Base-by-base conservation (phyloP, 768 basidiomycete species). In the Tylopilus sp. region DNA sequence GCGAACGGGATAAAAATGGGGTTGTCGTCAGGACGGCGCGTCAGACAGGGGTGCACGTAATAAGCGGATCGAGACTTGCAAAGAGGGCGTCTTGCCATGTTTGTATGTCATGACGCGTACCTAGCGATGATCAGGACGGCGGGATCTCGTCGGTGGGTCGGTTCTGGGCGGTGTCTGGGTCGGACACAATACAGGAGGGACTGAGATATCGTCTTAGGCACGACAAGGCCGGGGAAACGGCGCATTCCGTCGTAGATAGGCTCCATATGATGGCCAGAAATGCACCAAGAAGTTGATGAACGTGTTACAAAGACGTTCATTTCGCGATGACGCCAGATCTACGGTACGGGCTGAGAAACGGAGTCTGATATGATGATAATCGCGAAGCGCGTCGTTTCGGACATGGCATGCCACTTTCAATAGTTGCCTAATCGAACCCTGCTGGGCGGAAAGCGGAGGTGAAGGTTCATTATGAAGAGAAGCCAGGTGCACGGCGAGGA, bases 311-410 rank as follows among this genome's bases (percentile, higher is more conserved):
- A 45, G 59, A 50, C 55, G 6, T 53, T 57, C 41, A 61, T 60
- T 52, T 52, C 21, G 34, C 33, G 42, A 51, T 43, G 61, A 56
- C 33, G 48, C 57, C 58, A 55, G 52, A 61, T 63, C 53, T 50
- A 40, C 52, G 55, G 55, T 31, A 40, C n/a, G 31, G 22, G 48
- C 61, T 52, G 60, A 57, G 57, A 57, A 59, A 55, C 43, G 45
- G 54, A 28, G 21, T 29, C n/a, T n/a, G n/a, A n/a, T 52, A 16
- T 28, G 41, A 42, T 17, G 62, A 63, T 63, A 64, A 56, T 62
- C 52, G 52, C 45, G 49, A 63, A 53, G 49, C 30, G 42, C 48
- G 36, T 57, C 54, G 53, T 54, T 45, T 53, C 45, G 40, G 46
- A 56, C 40, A 55, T 46, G 6, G 4, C 33, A n/a, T 53, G 22